Evolutionary conservation across 805 yeast species (phyloP).

Genomic region (Teunomyces tritomae): DNA sequence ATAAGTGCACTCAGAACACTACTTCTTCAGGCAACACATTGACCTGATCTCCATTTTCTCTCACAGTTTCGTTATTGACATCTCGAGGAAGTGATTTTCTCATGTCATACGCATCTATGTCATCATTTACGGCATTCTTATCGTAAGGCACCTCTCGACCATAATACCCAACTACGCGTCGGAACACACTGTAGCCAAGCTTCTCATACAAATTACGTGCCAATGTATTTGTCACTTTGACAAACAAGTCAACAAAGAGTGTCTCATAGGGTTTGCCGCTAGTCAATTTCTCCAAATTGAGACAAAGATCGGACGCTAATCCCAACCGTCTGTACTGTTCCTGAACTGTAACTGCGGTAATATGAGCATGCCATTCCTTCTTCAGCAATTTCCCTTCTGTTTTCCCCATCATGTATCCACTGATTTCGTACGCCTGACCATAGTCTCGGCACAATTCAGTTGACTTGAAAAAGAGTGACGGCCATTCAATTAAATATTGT

Average conservation of each 20-base stretch:
- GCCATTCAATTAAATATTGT: constrained; percentile 84
- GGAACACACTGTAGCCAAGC: constrained; percentile 77
- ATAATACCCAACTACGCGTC: constrained; percentile 90
- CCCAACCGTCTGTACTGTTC: constrained; percentile 82
- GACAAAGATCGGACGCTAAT: constrained; percentile 76
- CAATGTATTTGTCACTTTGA: constrained; percentile 75
- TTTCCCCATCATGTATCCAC: constrained; percentile 94
- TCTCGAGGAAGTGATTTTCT: constrained; percentile 64
- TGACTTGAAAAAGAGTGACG: constrained; percentile 81
- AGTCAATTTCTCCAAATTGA: constrained; percentile 68
- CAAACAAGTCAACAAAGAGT: constrained; percentile 87
- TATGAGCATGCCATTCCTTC: constrained; percentile 93
- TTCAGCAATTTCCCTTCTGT: constrained; percentile 71
- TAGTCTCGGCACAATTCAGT: constrained; percentile 32
- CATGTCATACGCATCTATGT: constrained; percentile 87
- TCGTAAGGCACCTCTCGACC: constrained; percentile 52
- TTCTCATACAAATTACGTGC: constrained; percentile 84
- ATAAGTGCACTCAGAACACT: constrained; percentile 38
- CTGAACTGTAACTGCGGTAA: constrained; percentile 91
- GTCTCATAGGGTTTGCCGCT: constrained; percentile 72
- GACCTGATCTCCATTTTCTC: constrained; percentile 59
- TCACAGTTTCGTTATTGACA: constrained; percentile 46
- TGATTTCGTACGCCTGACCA: constrained; percentile 24
- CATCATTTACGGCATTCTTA: constrained; percentile 54
- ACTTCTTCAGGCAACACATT: constrained; percentile 68